A percentile compares a stretch with the other conserved stretches of the same genome.
phyloP scores from a whole-genome alignment of 176 grass and related monocot genomes.

The Bolboschoenus planiculmis region DNA sequence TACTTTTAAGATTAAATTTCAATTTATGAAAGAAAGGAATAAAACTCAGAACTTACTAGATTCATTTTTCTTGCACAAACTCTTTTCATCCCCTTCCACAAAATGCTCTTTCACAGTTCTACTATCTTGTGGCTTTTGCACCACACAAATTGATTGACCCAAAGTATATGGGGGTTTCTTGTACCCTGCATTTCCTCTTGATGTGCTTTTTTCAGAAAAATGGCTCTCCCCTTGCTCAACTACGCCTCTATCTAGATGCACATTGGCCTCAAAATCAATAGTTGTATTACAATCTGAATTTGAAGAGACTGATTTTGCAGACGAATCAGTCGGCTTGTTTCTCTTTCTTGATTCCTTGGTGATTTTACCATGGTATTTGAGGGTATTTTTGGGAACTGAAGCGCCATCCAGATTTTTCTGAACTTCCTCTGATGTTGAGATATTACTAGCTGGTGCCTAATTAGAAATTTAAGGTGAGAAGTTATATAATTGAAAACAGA shows the following conservation, averaged over 20 bases:
- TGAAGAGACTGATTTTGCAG: constrained; percentile 12
- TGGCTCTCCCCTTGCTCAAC: constrained; percentile 17
- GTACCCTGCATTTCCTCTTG: constrained; percentile 49
- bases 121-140: constrained; percentile 60
- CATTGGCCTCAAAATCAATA: constrained; percentile 34
- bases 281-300: constrained; percentile 19
- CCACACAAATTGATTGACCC: constrained; percentile 31
- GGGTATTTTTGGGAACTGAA: constrained; percentile 40
- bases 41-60: constrained; percentile 50
- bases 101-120: constrained; percentile 40
- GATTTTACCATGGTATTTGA: constrained; percentile 40
- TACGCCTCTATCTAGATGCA: constrained; percentile 42
- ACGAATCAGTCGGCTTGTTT: constrained; percentile 47
- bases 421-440: constrained; percentile 9
- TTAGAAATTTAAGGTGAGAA: background rate
- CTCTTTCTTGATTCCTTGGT: constrained; percentile 61
- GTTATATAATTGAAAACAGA: background rate
- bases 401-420: constrained; percentile 33
- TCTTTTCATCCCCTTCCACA: constrained; percentile 45
- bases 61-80: constrained; percentile 50
- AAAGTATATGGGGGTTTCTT: constrained; percentile 62
- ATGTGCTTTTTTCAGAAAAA: constrained; percentile 42
- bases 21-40: constrained; percentile 15
- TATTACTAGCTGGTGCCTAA: background rate
- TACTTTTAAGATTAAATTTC: background rate